Base-by-base conservation (phyloP, 1,284 basidiomycete species). In the Puccinia novopanici region DNA sequence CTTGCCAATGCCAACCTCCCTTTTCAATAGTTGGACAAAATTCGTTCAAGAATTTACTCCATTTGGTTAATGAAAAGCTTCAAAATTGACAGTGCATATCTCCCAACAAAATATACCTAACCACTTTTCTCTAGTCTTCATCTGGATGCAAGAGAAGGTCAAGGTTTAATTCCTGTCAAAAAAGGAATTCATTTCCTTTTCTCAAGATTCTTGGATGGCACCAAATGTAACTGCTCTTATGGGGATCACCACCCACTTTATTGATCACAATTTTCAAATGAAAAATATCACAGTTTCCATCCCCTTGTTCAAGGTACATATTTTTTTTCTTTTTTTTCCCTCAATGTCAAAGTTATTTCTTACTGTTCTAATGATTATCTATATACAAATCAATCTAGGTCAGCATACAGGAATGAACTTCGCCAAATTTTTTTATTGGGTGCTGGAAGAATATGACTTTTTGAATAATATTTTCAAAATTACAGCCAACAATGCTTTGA, bases 401-500 rank as follows among this genome's bases (percentile, higher is more conserved):
- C n/a, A n/a, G n/a, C n/a, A n/a, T n/a, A n/a, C n/a, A n/a, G n/a
- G n/a, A n/a, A n/a, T n/a, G n/a, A n/a, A n/a, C n/a, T n/a, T n/a
- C n/a, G n/a, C 72, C 2, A 30, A 75, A 10, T 6, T 40, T 3
- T 75, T 75, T 30, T 59, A 45, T 42, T 10, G 45, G 1, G 42
- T 48, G 12, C 55, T 75, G 10, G 42, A 59, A 6, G 9, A 42
- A 6, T 75, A 75, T 50, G 9, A 10, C 34, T 22, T 15, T 24
- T 6, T 45, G 2, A 22, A 61, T 24, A 45, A 55, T 15, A 9
- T 75, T 24, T 13, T 40, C 15, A 45, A 12, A 3, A 75, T 75
- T 4, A 75, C 72, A 9, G 54, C 72, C 40, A 27, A 75, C n/a
- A 75, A 75, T 27, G n/a, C 68, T 8, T 50, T 45, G 2, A 24